Base-by-base conservation (phyloP, 352 stramenopile genomes). In the Phytophthora nicotianae region DNA sequence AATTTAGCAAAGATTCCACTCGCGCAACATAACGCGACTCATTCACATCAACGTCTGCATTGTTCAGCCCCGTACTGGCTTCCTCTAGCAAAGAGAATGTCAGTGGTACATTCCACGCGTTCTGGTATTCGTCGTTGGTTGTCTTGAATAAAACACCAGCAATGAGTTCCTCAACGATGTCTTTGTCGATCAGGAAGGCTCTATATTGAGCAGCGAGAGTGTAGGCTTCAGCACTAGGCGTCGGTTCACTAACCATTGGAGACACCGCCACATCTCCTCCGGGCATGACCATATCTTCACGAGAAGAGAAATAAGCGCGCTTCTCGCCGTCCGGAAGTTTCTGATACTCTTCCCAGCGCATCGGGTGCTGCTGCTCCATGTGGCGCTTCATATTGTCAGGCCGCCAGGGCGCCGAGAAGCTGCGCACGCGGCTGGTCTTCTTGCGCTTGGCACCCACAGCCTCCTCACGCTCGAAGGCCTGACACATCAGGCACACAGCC, bases 321-420 rank as follows among this genome's bases (percentile, higher is more conserved):
- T 62, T 74, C 26, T 74, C 60, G 24, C 29, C 47, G 14, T 66
- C 48, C 5, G 42, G 48, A 2, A 77, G 57, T 29, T 57, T 65
- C 43, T 64, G 53, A 17, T 75, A 77, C 41, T 74, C 51, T 14
- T 56, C 45, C 53, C 58, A 77, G 24, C 67, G 58, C 53, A 24
- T 37, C 5, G 53, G 59, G 32, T 77, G 68, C 29, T 77, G 64
- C 50, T 77, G 51, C 23, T 67, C 50, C 63, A 77, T 74, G 46
- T 77, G 68, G 19, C 62, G 53, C 48, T 64, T 69, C 68, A 77
- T 77, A 27, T 77, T 71, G 38, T 77, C 68, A 17, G 65, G 67
- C 27, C 68, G 47, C 64, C 68, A 77, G 9, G 68, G 68, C 38
- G 65, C 16, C 41, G 64, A 64, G 55, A 77, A 77, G 38, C 43